Percentiles rank a stretch among this genome's conserved stretches.
These are phyloP conservation scores for Kodamaea suecica DNA, from an alignment of 1,139 yeast genomes.

Conservation along the genomic window DNA sequence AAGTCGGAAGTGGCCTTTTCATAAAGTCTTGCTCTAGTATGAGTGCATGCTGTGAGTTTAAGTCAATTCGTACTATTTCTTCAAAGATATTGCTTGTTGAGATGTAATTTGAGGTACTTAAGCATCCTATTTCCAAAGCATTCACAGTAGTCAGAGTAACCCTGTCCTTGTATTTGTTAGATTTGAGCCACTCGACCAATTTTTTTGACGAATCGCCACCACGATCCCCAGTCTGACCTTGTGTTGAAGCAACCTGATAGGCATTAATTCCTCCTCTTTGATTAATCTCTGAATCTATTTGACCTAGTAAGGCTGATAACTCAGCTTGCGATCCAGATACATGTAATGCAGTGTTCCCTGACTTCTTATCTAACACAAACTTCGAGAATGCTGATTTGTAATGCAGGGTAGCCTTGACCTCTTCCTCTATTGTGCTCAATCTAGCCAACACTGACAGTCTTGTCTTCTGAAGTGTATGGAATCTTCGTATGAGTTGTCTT, in stretches of 20 bases:
- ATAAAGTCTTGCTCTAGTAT: constrained; percentile 81
- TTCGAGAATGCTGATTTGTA: constrained; percentile 5
- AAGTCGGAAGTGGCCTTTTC: constrained; percentile 62
- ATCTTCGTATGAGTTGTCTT: constrained; percentile 63
- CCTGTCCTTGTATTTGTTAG: constrained; percentile 8
- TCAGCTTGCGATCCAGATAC: constrained; percentile 11
- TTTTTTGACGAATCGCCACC: constrained; percentile 91
- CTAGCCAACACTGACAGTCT: constrained; percentile 36
- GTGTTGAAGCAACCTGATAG: constrained; percentile 84
- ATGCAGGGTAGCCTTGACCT: background rate
- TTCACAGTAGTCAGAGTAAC: constrained; percentile 9
- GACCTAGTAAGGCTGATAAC: constrained; percentile 38
- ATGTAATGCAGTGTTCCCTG: constrained; percentile 7
- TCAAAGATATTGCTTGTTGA: constrained; percentile 52
- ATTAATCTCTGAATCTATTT: constrained; percentile 57
- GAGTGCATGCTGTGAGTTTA: constrained; percentile 72
- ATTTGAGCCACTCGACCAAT: constrained; percentile 63
- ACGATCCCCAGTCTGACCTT: constrained; percentile 71
- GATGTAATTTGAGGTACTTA: constrained; percentile 67
- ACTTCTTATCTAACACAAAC: constrained; percentile 9
- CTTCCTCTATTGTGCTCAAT: constrained; percentile 9
- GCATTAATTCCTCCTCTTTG: constrained; percentile 66
- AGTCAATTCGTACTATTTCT: constrained; percentile 62
- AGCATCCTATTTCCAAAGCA: constrained; percentile 81
- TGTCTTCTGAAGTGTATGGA: constrained; percentile 59